Evolutionary conservation across 257 asterid species (phyloP).

Genomic region (Linaria vulgaris): DNA sequence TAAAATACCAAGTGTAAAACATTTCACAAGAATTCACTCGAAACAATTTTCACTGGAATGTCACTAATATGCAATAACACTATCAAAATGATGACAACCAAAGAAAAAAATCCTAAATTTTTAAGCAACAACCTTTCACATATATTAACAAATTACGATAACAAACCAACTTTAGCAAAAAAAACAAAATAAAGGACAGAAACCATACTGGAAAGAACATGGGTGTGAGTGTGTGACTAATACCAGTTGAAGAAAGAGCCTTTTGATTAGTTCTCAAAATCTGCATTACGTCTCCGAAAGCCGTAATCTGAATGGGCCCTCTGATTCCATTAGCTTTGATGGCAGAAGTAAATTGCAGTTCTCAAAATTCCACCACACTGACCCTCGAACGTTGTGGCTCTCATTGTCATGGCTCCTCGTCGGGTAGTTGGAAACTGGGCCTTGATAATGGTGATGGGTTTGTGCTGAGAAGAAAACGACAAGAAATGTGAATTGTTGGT

Average conservation of each 20-base stretch:
- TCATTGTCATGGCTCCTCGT: constrained; percentile 70
- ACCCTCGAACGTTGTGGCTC: constrained; percentile 69
- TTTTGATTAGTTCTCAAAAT: constrained; percentile 76
- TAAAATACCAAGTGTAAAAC: no score
- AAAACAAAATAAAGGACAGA: background rate
- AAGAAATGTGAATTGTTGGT: constrained; percentile 17
- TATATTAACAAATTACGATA: background rate
- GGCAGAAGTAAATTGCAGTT: constrained; percentile 73
- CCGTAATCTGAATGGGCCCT: constrained; percentile 87
- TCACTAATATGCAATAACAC: no score
- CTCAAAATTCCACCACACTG: constrained; percentile 99
- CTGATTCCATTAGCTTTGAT: constrained; percentile 76
- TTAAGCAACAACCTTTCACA: no score
- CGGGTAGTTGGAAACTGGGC: constrained; percentile 25
- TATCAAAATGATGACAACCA: background rate
- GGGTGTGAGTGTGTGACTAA: constrained; percentile 69
- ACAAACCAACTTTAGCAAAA: background rate
- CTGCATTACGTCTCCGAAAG: constrained; percentile 85
- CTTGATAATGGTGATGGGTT: constrained; percentile 31
- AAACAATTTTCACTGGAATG: no score
- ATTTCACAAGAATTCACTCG: no score
- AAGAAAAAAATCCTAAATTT: no score
- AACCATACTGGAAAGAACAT: constrained; percentile 69
- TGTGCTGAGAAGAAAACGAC: constrained; percentile 26
- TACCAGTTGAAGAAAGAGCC: constrained; percentile 82